Percentiles rank a stretch among this genome's conserved stretches.
phyloP scores from a whole-genome alignment of 1,284 basidiomycete species.

The Pascua guehoae region DNA sequence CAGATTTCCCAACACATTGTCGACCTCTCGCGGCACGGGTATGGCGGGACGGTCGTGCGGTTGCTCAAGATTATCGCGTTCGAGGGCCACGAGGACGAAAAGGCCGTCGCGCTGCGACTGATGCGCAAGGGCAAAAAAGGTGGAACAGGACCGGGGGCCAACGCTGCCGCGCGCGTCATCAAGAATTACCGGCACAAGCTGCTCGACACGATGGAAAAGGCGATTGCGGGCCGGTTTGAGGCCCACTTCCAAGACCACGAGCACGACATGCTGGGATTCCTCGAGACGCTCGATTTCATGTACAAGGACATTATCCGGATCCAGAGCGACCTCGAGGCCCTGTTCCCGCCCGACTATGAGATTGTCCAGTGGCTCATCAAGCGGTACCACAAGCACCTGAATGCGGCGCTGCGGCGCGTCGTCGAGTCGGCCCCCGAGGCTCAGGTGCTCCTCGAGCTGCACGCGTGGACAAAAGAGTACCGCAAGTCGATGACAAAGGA shows the following conservation, averaged over 20 bases:
- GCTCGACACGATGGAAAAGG: conserved; percentile 71
- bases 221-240: conserved; percentile 71
- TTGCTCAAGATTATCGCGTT: conserved; percentile 90
- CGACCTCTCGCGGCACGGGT: conserved; percentile 72
- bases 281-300: conserved; percentile 79
- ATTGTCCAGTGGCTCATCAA: conserved; percentile 79
- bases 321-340: conserved; percentile 77
- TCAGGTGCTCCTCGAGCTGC: conserved; percentile 75
- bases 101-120: conserved; percentile 86
- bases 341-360: conserved; percentile 90
- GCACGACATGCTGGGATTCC: conserved; percentile 66
- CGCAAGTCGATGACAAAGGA: conserved; percentile 86
- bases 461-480: conserved; percentile 94
- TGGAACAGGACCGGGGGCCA: conserved; percentile 51
- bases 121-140: conserved; percentile 69
- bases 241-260: conserved; percentile 63
- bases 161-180: conserved; percentile 86
- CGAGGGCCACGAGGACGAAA: conserved; percentile 90
- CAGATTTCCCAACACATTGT: conserved; percentile 73
- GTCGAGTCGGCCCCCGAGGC: conserved; percentile 79
- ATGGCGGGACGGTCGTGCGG: conserved; percentile 81
- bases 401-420: conserved; percentile 68
- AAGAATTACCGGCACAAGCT: conserved; percentile 95
- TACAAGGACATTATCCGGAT: conserved; percentile 92
- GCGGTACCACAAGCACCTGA: conserved; percentile 88